Evolutionary conservation across 805 yeast species (phyloP).

Genomic region (Schwanniomyces vanrijiae): DNA sequence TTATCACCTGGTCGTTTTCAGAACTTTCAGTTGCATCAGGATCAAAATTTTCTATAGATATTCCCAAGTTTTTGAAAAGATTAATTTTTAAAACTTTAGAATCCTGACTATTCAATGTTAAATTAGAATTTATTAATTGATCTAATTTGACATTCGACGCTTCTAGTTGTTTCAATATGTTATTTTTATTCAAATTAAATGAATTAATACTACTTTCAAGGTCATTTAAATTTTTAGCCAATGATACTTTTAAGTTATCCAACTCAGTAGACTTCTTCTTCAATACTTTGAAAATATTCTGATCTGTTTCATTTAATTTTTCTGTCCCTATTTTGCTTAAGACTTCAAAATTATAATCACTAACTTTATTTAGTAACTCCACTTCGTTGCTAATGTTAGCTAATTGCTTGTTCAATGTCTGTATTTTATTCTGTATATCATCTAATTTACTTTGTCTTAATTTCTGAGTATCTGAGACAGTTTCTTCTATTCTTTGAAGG

Average conservation of each 20-base stretch:
- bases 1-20: constrained; percentile 41
- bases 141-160: constrained; percentile 30
- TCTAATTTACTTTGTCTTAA: constrained; percentile 26
- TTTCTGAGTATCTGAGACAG: constrained; percentile 26
- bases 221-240: constrained; percentile 54
- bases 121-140: constrained; percentile 29
- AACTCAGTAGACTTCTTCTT: constrained; percentile 28
- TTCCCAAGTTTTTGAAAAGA: constrained; percentile 60
- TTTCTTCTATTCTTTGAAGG: constrained; percentile 43
- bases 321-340: constrained; percentile 12
- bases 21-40: constrained; percentile 3
- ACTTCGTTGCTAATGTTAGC: constrained; percentile 14
- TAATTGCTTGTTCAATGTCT: constrained; percentile 10
- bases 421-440: constrained; percentile 6
- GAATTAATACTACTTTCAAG: constrained; percentile 43
- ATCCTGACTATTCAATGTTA: constrained; percentile 36
- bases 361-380: constrained; percentile 18
- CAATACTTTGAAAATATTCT: constrained; percentile 26
- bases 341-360: constrained; percentile 19
- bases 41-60: constrained; percentile 41
- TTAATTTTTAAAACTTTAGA: constrained; percentile 53
- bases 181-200: constrained; percentile 31
- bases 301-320: constrained; percentile 8
- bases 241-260: constrained; percentile 47
- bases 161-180: constrained; percentile 35